These are phyloP conservation scores for Leishmania aethiopica DNA, from an alignment of 208 protist genomes.

Conservation along the genomic window DNA sequence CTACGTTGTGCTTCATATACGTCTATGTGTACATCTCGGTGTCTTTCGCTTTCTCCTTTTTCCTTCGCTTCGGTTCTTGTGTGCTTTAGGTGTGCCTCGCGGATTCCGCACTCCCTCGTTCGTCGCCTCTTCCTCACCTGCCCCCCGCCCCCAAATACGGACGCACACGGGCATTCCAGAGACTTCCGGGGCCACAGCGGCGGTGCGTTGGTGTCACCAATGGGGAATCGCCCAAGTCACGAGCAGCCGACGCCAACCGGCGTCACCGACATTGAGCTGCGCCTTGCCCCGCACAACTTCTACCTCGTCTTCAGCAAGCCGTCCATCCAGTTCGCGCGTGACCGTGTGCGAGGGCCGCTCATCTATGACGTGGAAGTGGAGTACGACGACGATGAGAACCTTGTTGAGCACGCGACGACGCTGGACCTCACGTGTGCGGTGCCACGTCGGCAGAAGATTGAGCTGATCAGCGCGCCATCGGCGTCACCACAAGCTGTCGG, in stretches of 20 bases:
- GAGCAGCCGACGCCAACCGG: background rate
- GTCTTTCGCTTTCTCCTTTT: background rate
- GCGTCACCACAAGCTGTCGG: background rate
- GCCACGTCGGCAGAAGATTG: conserved; percentile 22
- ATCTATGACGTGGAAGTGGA: conserved; percentile 64
- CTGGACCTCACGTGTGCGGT: conserved; percentile 40
- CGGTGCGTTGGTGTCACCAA: background rate
- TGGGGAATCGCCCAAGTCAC: conserved; percentile 24
- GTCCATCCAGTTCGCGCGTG: conserved; percentile 47
- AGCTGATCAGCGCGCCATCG: conserved; percentile 7
- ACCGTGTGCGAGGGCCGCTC: conserved; percentile 44
- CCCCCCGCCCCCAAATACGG: background rate
- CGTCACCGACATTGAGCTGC: conserved; percentile 25
- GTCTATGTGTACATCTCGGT: background rate
- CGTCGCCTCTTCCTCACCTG: background rate
- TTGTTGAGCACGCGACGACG: conserved; percentile 51
- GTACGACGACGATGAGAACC: conserved; percentile 41
- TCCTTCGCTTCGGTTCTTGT: background rate
- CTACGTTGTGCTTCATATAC: conserved; percentile 1
- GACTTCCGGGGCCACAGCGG: background rate
- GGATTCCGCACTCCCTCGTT: background rate
- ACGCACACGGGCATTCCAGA: background rate
- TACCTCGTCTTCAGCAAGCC: conserved; percentile 73
- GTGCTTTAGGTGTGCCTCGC: background rate
- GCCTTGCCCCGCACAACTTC: conserved; percentile 43